These are phyloP conservation scores for Reutealis trisperma DNA, from an alignment of 345 rosid genomes.

Conservation along the genomic window DNA sequence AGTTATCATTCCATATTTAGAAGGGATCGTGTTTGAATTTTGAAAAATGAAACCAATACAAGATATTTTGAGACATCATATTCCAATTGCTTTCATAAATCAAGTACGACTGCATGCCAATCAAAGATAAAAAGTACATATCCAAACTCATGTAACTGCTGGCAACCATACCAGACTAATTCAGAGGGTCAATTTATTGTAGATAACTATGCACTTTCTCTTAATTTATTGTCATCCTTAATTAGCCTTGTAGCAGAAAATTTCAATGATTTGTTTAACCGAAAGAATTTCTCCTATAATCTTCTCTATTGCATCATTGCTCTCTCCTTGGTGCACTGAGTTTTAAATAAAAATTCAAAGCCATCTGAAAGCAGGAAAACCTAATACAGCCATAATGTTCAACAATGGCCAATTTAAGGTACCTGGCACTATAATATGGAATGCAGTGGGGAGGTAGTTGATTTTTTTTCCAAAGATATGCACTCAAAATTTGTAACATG, in stretches of 20 bases:
- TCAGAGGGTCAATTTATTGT: not conserved
- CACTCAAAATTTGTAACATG: not conserved
- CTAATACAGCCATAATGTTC: no score
- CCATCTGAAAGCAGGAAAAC: not conserved
- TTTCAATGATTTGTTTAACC: not conserved
- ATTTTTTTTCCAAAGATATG: not conserved
- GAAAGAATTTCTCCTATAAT: no score
- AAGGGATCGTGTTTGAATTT: not conserved
- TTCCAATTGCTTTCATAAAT: not conserved
- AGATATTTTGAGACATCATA: not conserved
- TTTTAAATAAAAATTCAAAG: not conserved
- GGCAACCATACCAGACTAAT: not conserved
- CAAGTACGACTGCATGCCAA: not conserved
- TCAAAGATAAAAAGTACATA: not conserved
- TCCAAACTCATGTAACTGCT: not conserved
- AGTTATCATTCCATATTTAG: not conserved
- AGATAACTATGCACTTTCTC: not conserved
- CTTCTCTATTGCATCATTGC: not conserved
- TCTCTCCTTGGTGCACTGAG: not conserved
- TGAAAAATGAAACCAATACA: not conserved
- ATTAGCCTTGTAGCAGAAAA: not conserved
- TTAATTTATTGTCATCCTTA: not conserved
- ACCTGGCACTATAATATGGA: not conserved
- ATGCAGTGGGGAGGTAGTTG: not conserved
- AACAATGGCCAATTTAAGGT: no score